Percentiles rank a stretch among this genome's conserved stretches.
phyloP scores from a whole-genome alignment of 129 eudicot genomes.

The Calendula officinalis region DNA sequence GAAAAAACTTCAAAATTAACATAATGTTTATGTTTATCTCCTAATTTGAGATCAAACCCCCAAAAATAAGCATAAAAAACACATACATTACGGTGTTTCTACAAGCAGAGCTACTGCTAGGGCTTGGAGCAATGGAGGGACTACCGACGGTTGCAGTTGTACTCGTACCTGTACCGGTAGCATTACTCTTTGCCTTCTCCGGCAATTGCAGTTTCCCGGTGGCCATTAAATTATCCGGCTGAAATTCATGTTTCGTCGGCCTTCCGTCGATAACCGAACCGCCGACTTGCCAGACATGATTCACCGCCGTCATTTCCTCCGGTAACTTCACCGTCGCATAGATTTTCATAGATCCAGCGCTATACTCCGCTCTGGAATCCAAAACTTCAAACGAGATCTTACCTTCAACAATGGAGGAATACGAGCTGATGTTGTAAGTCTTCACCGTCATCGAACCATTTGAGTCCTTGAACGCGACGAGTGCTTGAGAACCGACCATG shows the following conservation, averaged over 20 bases:
- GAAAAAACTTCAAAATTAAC: slow-evolving; percentile 1
- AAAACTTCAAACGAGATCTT: slow-evolving; percentile 42
- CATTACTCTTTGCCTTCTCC: slow-evolving; percentile 13
- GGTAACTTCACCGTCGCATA: slow-evolving; percentile 51
- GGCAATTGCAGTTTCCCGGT: slow-evolving; percentile 29
- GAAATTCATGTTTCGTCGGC: slow-evolving; percentile 48
- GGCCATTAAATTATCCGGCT: slow-evolving; percentile 39
- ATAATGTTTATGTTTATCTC: not conserved
- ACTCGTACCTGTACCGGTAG: no score
- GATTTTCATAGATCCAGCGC: slow-evolving; percentile 44
- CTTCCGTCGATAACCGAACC: slow-evolving; percentile 32
- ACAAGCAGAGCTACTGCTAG: slow-evolving; percentile 9
- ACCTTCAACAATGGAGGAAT: no score
- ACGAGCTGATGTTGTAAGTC: no score
- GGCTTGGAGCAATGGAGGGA: slow-evolving; percentile 2
- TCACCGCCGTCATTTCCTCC: slow-evolving; percentile 31
- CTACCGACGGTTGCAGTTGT: slow-evolving; percentile 13
- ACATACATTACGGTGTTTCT: slow-evolving; percentile 7
- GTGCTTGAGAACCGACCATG: no score
- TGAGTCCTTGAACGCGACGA: no score
- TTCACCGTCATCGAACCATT: no score
- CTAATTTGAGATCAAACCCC: slow-evolving; percentile 27
- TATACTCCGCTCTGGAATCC: slow-evolving; percentile 32
- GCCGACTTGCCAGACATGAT: slow-evolving; percentile 72
- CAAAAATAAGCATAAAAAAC: slow-evolving; percentile 17